Conservation (phyloP, 257 asterid species). For the Solanum dulcamara region DNA sequence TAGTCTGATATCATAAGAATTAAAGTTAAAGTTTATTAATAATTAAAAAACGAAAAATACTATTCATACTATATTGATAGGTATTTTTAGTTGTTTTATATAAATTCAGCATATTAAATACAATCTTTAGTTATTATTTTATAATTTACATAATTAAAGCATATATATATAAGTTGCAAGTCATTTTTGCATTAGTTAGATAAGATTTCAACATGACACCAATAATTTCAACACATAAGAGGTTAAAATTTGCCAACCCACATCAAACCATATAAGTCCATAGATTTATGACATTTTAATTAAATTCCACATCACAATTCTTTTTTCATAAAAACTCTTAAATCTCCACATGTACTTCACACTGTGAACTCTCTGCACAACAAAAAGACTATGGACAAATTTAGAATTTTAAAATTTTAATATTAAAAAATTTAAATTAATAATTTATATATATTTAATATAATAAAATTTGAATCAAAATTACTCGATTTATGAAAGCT, state of each 20-base stretch:
- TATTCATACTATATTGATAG: background rate
- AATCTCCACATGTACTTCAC: background rate
- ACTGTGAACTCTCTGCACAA: no score
- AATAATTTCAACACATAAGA: constrained; percentile 27
- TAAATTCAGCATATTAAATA: background rate
- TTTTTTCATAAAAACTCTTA: background rate
- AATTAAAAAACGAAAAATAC: no score
- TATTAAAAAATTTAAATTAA: no score
- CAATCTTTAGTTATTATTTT: background rate
- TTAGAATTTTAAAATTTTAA: no score
- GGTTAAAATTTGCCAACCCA: constrained; percentile 29
- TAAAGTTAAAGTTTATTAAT: no score
- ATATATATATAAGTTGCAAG: background rate
- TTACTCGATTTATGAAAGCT: no score
- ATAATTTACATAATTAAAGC: background rate
- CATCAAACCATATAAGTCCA: background rate
- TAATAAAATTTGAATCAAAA: no score
- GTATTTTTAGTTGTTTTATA: background rate
- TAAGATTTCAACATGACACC: background rate
- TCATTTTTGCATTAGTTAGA: background rate
- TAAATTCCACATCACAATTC: background rate
- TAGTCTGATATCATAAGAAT: no score
- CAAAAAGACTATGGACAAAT: no score
- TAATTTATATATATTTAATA: no score
- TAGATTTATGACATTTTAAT: background rate